Conservation (phyloP, 1,139 yeast genomes). For the Blastobotrys aristatus region DNA sequence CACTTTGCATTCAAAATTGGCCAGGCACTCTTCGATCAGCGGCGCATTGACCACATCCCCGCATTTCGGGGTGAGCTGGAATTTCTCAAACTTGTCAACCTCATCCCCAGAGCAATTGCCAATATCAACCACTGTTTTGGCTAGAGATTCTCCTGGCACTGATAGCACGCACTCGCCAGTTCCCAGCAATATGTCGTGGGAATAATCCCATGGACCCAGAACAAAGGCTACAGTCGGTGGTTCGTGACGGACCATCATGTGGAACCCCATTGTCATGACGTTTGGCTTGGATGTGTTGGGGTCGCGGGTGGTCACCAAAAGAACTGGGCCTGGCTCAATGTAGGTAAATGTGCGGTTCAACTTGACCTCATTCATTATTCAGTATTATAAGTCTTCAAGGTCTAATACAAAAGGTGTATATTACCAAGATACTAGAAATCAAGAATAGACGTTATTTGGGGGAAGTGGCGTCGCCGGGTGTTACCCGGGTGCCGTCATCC, state of each 20-base stretch:
- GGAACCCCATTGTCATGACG: constrained; percentile 21
- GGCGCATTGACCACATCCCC: constrained; percentile 15
- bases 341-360: not conserved
- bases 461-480: no score
- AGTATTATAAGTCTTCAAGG: not conserved
- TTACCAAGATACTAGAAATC: not conserved
- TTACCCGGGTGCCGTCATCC: no score
- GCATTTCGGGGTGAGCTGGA: constrained; percentile 1
- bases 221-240: constrained; percentile 17
- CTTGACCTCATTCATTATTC: not conserved
- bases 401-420: not conserved
- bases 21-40: constrained; percentile 16
- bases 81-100: constrained; percentile 14
- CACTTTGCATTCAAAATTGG: constrained; percentile 18
- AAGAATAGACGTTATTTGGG: not conserved
- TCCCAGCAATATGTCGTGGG: constrained; percentile 14
- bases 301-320: not conserved
- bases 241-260: constrained; percentile 18
- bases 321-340: constrained; percentile 5
- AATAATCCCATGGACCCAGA: constrained; percentile 20
- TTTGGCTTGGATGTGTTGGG: constrained; percentile 7
- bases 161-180: constrained; percentile 19
- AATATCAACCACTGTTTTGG: constrained; percentile 19
- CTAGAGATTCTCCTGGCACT: constrained; percentile 14
- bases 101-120: constrained; percentile 18